Base-by-base conservation (phyloP, 164 flowering plant species). In the Warburgia ugandensis region DNA sequence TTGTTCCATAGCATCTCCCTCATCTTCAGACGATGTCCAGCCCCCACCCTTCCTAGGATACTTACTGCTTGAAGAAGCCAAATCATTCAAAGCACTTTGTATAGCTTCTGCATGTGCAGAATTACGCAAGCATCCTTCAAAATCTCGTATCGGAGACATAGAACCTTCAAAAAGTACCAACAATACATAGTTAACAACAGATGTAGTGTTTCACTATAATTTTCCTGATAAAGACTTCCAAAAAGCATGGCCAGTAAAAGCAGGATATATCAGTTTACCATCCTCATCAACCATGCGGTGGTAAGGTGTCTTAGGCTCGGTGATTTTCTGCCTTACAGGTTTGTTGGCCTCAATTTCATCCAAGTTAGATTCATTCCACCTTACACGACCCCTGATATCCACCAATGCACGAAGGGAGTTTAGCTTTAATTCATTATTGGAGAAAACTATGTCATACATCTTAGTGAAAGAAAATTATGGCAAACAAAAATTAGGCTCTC, bases 241-340 rank as follows among this genome's bases (percentile, higher is more conserved):
- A 49, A 11, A 48, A 48, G 41, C 9, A 48, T 16, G 13, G 23
- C 9, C 44, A 6, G 26, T 1, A 35, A 21, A 27, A 28, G 12
- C 20, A 7, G 11, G 54, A 14, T 23, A 14, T 36, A 37, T 22
- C 44, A 46, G 51, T 72, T 46, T 67, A 83, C 94, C 90, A 70
- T 83, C 94, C 35, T 75, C 94, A 60, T 89, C 92, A 66, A 77
- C 67, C 96, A 84, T 83, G 31, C 73, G 92, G 67, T 86, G 99
- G 67, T 79, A 94, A 8, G 99, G 99, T 9, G 99, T 94, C 87
- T 94, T 94, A 33, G 99, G 99, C 70, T 94, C 99, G 48, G 95
- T 84, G 19, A 94, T 94, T 73, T 94, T 94, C 78, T 94, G 97
- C 75, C 99, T 86, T 29, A 80, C 87, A 50, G 99, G 99, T 63